phyloP scores from a whole-genome alignment of 1,139 yeast genomes.

The Scheffersomyces cryptocercus region DNA sequence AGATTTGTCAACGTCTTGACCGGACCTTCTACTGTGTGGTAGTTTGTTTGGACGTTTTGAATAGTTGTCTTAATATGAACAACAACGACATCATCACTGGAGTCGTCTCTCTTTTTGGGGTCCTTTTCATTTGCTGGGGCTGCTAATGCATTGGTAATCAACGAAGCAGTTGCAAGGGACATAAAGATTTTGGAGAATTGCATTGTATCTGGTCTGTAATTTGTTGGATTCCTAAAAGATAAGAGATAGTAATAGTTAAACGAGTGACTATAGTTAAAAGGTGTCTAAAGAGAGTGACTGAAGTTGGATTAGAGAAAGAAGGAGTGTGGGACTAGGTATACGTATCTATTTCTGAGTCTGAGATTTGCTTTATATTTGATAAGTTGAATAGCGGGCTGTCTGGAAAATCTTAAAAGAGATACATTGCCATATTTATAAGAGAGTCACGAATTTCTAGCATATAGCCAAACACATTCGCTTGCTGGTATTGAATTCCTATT shows the following conservation, averaged over 20 bases:
- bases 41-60: slow-evolving; percentile 34
- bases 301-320: slow-evolving; percentile 15
- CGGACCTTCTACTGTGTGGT: slow-evolving; percentile 33
- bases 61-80: slow-evolving; percentile 41
- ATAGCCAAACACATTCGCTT: too few relatives aligned
- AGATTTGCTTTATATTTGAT: background rate
- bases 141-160: slow-evolving; percentile 25
- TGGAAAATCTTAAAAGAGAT: slow-evolving; percentile 10
- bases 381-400: slow-evolving; percentile 7
- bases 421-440: too few relatives aligned
- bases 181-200: slow-evolving; percentile 32
- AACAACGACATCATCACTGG: slow-evolving; percentile 30
- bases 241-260: slow-evolving; percentile 2
- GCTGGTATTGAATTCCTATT: too few relatives aligned
- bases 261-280: slow-evolving; percentile 6
- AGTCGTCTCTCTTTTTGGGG: slow-evolving; percentile 13
- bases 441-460: too few relatives aligned
- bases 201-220: slow-evolving; percentile 19
- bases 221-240: slow-evolving; percentile 7
- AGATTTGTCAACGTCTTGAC: slow-evolving; percentile 32
- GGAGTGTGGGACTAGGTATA: slow-evolving; percentile 14
- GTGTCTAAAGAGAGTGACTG: slow-evolving; percentile 16
- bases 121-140: slow-evolving; percentile 22
- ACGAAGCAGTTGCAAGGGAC: slow-evolving; percentile 22
- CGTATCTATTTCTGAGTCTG: background rate